Conservation (phyloP, 805 yeast species). For the Kuraishia molischiana region DNA sequence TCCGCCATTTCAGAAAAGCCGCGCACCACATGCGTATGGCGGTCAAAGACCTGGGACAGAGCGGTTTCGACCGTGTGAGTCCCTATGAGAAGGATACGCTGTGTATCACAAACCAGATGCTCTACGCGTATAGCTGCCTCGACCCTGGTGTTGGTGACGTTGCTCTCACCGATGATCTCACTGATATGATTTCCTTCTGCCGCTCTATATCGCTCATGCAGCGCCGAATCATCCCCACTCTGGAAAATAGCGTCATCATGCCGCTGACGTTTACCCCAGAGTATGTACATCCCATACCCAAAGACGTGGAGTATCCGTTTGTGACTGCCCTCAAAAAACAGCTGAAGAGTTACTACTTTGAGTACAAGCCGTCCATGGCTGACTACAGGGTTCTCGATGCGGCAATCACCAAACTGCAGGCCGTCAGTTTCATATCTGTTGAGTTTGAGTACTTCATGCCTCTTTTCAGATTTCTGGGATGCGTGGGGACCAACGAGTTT, state of each 20-base stretch:
- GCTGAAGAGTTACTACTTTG: neutral
- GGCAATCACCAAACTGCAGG: neutral
- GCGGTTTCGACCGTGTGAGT: neutral
- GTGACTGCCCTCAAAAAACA: neutral
- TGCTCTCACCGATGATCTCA: neutral
- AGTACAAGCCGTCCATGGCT: neutral
- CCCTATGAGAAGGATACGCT: neutral
- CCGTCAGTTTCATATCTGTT: neutral
- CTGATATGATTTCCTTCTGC: neutral
- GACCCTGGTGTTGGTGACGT: neutral
- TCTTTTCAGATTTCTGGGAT: neutral
- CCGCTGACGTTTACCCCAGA: neutral
- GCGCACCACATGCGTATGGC: neutral
- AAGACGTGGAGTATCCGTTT: neutral
- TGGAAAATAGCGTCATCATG: neutral
- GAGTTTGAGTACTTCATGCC: neutral
- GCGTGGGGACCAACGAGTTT: neutral
- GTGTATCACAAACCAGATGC: neutral
- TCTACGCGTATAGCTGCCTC: neutral
- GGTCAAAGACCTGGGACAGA: neutral
- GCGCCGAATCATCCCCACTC: neutral
- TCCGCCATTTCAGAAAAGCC: neutral
- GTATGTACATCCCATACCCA: neutral
- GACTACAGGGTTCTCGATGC: neutral
- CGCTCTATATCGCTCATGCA: neutral